Evolutionary conservation across 192 early-diverging fungal genomes (phyloP), one percentile per base, ranked within the genome.

Genomic region (Diversispora eburnea): DNA sequence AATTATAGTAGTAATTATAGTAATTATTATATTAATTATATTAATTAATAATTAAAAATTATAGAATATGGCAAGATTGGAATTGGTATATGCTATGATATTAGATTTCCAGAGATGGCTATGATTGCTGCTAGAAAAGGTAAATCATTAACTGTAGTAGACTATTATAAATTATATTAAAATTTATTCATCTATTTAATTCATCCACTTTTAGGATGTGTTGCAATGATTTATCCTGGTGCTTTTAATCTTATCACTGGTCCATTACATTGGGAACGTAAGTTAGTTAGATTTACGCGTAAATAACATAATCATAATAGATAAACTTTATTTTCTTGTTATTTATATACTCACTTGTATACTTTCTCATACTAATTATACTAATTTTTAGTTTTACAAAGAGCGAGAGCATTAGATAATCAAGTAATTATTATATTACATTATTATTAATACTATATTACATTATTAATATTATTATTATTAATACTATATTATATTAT

Each of bases 221-320:
- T 96, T 22, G 90, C 87, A 17, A 96, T 99, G 96, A 88, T 99
- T 43, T 99, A 97, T 75, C 97, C 96, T 3, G 97, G 94, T 2
- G 96, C 95, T 0, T 98, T 98, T 81, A 99, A 98, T 79, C 91
- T 88, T 80, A 95, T 91, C 10, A 99, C 97, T 3, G 97, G 97
- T 19, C 95, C 96, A 1, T 67, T 96, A 76, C 95, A 97, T 71
- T 99, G 96, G 95, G 96, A 99, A 77, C 81, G 77, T 78, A 60
- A 67, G 71, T 63, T 61, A 17, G 33, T 15, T 15, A n/a, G n/a
- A n/a, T n/a, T 12, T 9, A 39, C 0, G n/a, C n/a, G n/a, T n/a
- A n/a, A n/a, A 62, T 62, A 2, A 19, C 9, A 17, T 25, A 43
- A 41, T 43, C 41, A 5, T 15, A 41, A 42, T 41, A 62, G 12